Conservation (phyloP, 176 grass and related monocot genomes). For the Eragrostis nindensis region DNA sequence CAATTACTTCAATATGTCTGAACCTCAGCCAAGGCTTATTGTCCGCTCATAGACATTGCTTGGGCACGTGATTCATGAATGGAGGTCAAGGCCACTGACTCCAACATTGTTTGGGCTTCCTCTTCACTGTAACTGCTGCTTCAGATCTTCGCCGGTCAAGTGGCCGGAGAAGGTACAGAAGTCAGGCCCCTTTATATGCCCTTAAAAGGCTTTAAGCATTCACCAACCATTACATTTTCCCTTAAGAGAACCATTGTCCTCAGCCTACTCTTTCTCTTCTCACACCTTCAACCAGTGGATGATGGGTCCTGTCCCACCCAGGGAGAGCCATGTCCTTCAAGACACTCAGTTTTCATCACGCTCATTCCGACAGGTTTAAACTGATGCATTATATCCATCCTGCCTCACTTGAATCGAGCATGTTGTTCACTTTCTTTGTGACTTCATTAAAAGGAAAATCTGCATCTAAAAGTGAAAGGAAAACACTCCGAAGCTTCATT, state of each 20-base stretch:
- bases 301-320: neutral
- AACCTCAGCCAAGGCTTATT: neutral
- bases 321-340: neutral
- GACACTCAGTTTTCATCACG: neutral
- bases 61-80: neutral
- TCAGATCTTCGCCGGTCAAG: neutral
- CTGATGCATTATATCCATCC: neutral
- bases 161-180: neutral
- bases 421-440: neutral
- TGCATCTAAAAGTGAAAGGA: neutral
- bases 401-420: neutral
- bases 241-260: neutral
- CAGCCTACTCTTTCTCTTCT: neutral
- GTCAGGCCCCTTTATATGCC: neutral
- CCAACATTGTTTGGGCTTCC: neutral
- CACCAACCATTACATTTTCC: neutral
- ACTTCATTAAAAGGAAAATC: neutral
- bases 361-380: neutral
- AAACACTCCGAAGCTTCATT: neutral
- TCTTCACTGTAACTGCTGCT: neutral
- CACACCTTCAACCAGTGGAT: neutral
- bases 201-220: neutral
- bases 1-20: slow-evolving; percentile 5
- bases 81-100: neutral
- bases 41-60: neutral